These are phyloP conservation scores for Naumovozyma castellii DNA, from an alignment of 805 yeast genomes.

Conservation along the genomic window DNA sequence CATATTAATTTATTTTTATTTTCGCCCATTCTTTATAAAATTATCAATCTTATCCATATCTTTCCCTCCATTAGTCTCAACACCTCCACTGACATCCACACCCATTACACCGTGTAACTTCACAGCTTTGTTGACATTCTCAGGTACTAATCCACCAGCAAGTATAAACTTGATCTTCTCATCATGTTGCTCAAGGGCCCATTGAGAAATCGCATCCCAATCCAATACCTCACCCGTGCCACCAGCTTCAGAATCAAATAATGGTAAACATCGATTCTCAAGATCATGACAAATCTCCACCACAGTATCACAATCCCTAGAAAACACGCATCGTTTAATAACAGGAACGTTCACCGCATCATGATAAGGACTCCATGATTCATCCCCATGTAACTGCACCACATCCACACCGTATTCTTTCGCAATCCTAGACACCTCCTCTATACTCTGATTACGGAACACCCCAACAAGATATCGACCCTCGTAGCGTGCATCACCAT, in stretches of 20 bases:
- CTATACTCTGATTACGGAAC: conserved; percentile 69
- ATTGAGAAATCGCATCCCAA: conserved; percentile 48
- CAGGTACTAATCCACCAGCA: conserved; percentile 85
- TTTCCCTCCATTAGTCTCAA: conserved; percentile 70
- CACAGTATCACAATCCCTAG: conserved; percentile 40
- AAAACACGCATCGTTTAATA: conserved; percentile 58
- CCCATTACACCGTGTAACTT: conserved; percentile 56
- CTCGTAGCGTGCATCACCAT: conserved; percentile 24
- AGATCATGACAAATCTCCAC: conserved; percentile 18
- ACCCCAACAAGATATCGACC: conserved; percentile 84
- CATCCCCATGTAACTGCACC: conserved; percentile 83
- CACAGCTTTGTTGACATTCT: conserved; percentile 54
- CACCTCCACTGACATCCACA: conserved; percentile 93
- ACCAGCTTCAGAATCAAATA: conserved; percentile 82
- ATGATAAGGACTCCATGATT: conserved; percentile 32
- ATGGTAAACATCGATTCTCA: conserved; percentile 28
- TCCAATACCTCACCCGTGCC: conserved; percentile 81
- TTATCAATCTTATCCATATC: conserved; percentile 51
- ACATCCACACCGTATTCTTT: conserved; percentile 50
- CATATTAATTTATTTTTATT: too few species aligned
- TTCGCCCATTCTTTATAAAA: conserved; percentile 56
- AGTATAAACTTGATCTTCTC: conserved; percentile 40
- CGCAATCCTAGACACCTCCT: conserved; percentile 41
- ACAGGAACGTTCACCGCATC: conserved; percentile 42
- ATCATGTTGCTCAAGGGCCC: conserved; percentile 28